Base-by-base conservation (phyloP, 129 eudicot genomes). In the Kitagawia praeruptora region DNA sequence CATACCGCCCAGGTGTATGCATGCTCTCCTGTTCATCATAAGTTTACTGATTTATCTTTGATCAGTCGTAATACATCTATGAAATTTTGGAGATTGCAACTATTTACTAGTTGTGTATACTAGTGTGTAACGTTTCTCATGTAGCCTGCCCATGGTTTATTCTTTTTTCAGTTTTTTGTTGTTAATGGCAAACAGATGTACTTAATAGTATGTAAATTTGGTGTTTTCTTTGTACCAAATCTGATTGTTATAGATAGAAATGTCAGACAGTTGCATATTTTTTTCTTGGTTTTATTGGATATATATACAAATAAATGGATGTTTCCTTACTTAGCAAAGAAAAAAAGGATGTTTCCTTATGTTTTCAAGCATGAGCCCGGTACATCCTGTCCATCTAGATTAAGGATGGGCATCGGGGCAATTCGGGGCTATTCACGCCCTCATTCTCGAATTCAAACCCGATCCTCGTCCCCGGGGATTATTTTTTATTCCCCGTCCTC, bases 21-120 rank as follows among this genome's bases (percentile, higher is more conserved):
- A 96, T 96, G 99, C 95, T 96, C 58, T 96, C 99, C 15, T 96
- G 99, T 84, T 96, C 99, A 34, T 96, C 99, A 4, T 96, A 83
- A 95, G 67, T 25, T 76, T 13, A 47, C 71, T 64, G 71, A 56
- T 64, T 11, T 11, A 28, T 28, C 28, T 18, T 3, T 40, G 31
- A 44, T 74, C 8, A 0, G 76, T 73, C 12, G 4, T 6, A 3
- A 74, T 44, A 74, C 56, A 75, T 21, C 8, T 0, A 53, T 53
- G 19, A 1, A 49, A 19, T 37, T 37, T 34, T 67, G 28, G 49
- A 51, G 79, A 51, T 28, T 19, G 49, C 38, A 56, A 77, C 34
- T 37, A 10, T 34, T 34, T 77, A 23, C 41, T 49, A 76, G 58
- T 45, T 38, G 51, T 77, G 63, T 56, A 53, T 54, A 56, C 69